Evolutionary conservation across 306 rosid species (phyloP).

Genomic region (Cucurbita moschata): DNA sequence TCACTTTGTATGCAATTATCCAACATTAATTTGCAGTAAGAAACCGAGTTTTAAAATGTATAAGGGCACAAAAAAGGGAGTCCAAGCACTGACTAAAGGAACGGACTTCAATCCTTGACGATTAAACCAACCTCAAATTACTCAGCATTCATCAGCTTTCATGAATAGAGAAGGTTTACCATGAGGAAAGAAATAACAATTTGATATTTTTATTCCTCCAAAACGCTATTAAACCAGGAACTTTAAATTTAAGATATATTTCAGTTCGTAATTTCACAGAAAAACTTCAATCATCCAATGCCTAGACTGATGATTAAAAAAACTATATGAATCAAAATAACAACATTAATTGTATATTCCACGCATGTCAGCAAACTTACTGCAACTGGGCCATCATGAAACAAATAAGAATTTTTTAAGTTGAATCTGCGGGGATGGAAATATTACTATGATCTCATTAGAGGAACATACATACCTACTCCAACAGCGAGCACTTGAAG

Average conservation of each 20-base stretch:
- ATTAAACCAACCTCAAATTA: neutral
- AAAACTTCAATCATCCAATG: neutral
- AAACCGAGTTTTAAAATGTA: too few relatives aligned
- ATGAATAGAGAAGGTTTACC: neutral
- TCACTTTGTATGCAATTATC: conserved; percentile 24
- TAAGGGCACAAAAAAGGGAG: too few relatives aligned
- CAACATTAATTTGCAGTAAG: too few relatives aligned
- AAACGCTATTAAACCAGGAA: neutral
- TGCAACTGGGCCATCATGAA: neutral
- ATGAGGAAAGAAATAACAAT: neutral
- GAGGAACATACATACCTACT: conserved; percentile 53
- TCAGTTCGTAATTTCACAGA: neutral
- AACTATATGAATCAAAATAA: neutral
- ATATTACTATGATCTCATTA: neutral
- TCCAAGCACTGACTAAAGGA: too few relatives aligned
- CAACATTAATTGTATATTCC: neutral
- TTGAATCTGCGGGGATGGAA: neutral
- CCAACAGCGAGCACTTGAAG: conserved; percentile 96
- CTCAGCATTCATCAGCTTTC: neutral
- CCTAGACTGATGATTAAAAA: neutral
- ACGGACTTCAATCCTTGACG: too few relatives aligned
- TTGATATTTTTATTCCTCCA: neutral
- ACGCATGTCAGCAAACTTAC: neutral
- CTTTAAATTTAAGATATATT: neutral
- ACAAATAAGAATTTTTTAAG: neutral